These are phyloP conservation scores for Monilinia fructicola DNA, from an alignment of 2,329 filamentous ascomycete genomes.

Conservation along the genomic window DNA sequence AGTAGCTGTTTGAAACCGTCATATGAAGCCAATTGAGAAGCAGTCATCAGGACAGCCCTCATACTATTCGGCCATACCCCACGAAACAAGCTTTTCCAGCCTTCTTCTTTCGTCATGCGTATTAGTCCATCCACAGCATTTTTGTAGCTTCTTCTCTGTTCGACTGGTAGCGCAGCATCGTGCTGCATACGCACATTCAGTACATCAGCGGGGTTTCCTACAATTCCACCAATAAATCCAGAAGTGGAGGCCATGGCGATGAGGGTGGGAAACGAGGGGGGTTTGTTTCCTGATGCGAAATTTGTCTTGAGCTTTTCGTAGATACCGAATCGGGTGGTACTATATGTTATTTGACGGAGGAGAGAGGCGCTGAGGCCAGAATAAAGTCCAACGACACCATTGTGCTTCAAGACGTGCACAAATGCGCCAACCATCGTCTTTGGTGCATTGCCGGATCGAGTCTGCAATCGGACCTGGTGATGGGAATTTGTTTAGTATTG, in stretches of 20 bases:
- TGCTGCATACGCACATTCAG: slow-evolving; percentile 99
- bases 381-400: slow-evolving; percentile 82
- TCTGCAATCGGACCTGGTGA: slow-evolving; percentile 78
- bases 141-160: slow-evolving; percentile 80
- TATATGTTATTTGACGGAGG: slow-evolving; percentile 92
- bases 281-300: slow-evolving; percentile 52
- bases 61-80: slow-evolving; percentile 82
- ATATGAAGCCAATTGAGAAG: slow-evolving; percentile 79
- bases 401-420: slow-evolving; percentile 71
- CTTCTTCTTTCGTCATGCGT: slow-evolving; percentile 86
- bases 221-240: slow-evolving; percentile 84
- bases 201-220: slow-evolving; percentile 92
- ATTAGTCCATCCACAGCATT: slow-evolving; percentile 84
- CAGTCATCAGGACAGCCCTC: slow-evolving; percentile 84
- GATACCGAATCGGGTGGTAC: slow-evolving; percentile 91
- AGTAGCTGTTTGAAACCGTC: slow-evolving; percentile 76
- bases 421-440: slow-evolving; percentile 86
- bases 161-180: slow-evolving; percentile 71
- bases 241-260: slow-evolving; percentile 79
- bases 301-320: slow-evolving; percentile 89
- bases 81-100: slow-evolving; percentile 71
- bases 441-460: slow-evolving; percentile 71
- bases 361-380: slow-evolving; percentile 89
- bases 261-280: slow-evolving; percentile 72
- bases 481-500: slow-evolving; percentile 15